Evolutionary conservation across 805 yeast genomes (phyloP).

Genomic region (Metschnikowia amazonensis): DNA sequence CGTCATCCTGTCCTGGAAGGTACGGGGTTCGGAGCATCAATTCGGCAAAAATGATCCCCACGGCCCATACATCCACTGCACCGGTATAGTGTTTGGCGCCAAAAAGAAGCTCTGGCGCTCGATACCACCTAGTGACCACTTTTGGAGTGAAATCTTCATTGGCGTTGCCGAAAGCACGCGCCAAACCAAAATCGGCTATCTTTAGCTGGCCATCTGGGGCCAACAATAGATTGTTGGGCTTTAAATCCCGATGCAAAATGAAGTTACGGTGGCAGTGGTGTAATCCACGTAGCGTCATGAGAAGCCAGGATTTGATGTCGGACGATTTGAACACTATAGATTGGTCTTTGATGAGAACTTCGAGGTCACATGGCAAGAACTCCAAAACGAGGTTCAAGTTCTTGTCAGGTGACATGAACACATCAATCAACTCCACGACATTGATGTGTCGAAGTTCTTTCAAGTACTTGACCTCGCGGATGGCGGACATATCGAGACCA

Average conservation of each 20-base stretch:
- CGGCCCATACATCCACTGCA: constrained; percentile 44
- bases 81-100: constrained; percentile 44
- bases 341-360: constrained; percentile 80
- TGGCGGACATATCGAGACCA: constrained; percentile 96
- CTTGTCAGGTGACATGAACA: constrained; percentile 58
- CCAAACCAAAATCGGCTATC: constrained; percentile 96
- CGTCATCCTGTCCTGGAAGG: constrained; percentile 86
- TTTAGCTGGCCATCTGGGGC: constrained; percentile 87
- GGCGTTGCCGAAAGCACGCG: constrained; percentile 73
- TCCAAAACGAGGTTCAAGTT: constrained; percentile 86
- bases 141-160: constrained; percentile 80
- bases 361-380: constrained; percentile 88
- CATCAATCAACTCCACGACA: constrained; percentile 85
- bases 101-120: constrained; percentile 64
- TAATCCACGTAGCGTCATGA: constrained; percentile 91
- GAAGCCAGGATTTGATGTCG: constrained; percentile 88
- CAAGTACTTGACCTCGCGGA: constrained; percentile 84
- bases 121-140: constrained; percentile 96
- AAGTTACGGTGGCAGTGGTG: constrained; percentile 93
- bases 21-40: constrained; percentile 93
- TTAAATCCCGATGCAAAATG: constrained; percentile 87
- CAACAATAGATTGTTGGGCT: constrained; percentile 84
- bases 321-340: constrained; percentile 73
- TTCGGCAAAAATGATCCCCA: constrained; percentile 80
- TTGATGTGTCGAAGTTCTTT: constrained; percentile 75